A percentile compares a stretch with the other conserved stretches of the same genome.
Conservation (phyloP, 2,329 filamentous ascomycete species). For the Elsinoe australis region DNA sequence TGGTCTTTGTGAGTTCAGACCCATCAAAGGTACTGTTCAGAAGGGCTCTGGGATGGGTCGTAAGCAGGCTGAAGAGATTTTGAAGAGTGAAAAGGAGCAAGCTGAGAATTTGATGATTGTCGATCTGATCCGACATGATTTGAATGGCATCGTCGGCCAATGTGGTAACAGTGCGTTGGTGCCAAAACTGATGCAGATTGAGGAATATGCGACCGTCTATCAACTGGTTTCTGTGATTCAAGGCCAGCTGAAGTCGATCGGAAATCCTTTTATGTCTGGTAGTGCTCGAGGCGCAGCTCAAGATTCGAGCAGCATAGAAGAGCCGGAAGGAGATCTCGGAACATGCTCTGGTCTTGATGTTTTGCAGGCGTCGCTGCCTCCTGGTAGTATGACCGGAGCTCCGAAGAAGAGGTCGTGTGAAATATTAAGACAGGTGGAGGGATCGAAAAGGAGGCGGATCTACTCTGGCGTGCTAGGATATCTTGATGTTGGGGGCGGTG, state of each 20-base stretch:
- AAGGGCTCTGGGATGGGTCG: conserved; percentile 63
- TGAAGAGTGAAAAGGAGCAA: conserved; percentile 78
- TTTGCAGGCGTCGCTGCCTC: conserved; percentile 69
- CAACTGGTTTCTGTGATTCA: conserved; percentile 86
- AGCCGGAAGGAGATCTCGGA: no score
- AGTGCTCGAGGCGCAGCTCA: neutral
- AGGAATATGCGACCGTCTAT: conserved; percentile 85
- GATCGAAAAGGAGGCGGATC: conserved; percentile 56
- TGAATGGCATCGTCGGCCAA: conserved; percentile 69
- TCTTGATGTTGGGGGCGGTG: conserved; percentile 73
- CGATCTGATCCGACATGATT: conserved; percentile 87
- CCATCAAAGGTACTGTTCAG: conserved; percentile 94
- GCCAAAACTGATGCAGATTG: conserved; percentile 71
- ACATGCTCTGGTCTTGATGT: conserved; percentile 71
- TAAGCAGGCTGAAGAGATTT: conserved; percentile 62
- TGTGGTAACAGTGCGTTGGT: conserved; percentile 61
- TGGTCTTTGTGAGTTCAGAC: conserved; percentile 68
- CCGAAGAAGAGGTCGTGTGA: conserved; percentile 91
- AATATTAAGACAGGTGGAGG: conserved; percentile 64
- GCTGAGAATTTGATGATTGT: conserved; percentile 99
- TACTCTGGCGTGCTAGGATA: conserved; percentile 90
- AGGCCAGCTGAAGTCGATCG: conserved; percentile 47
- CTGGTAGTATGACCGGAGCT: conserved; percentile 93
- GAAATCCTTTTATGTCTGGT: neutral
- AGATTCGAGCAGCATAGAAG: conserved; percentile 27